phyloP scores from a whole-genome alignment of 495 filamentous ascomycete species.

The Chaetomium fimeti region DNA sequence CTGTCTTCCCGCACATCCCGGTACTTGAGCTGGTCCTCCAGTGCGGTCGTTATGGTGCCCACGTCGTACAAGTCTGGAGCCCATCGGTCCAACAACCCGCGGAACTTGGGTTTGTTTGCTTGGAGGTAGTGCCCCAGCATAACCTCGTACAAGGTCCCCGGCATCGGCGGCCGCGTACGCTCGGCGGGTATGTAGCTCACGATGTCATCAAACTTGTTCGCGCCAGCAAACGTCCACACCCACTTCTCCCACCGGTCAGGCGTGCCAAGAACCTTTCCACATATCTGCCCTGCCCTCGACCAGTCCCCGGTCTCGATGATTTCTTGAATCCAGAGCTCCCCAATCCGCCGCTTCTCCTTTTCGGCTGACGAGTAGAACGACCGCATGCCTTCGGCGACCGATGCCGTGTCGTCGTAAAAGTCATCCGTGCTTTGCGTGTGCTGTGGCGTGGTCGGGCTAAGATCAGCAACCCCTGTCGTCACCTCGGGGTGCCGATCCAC shows the following conservation, averaged over 20 bases:
- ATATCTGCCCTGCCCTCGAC: constrained; percentile 70
- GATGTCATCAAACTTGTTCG: constrained; percentile 83
- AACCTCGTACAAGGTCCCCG: constrained; percentile 79
- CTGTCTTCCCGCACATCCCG: constrained; percentile 67
- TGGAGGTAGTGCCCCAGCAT: constrained; percentile 83
- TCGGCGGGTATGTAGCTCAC: constrained; percentile 74
- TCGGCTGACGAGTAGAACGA: constrained; percentile 65
- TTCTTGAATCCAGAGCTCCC: constrained; percentile 88
- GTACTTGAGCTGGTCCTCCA: constrained; percentile 71
- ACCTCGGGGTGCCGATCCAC: constrained; percentile 81
- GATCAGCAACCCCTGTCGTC: constrained; percentile 41
- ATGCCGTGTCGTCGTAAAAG: constrained; percentile 75
- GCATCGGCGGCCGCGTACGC: constrained; percentile 72
- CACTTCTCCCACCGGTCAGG: constrained; percentile 88
- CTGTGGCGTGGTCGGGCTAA: constrained; percentile 50
- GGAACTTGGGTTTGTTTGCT: constrained; percentile 64
- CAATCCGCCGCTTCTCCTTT: constrained; percentile 87
- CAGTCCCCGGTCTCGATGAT: constrained; percentile 71
- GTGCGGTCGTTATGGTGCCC: constrained; percentile 61
- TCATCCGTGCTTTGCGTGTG: constrained; percentile 59
- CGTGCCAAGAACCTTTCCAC: constrained; percentile 75
- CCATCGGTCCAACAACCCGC: constrained; percentile 81
- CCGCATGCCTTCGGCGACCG: constrained; percentile 55
- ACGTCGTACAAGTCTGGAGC: constrained; percentile 79
- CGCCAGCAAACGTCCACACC: constrained; percentile 85